Percentiles rank a stretch among this genome's conserved stretches.
phyloP scores from a whole-genome alignment of 192 early-diverging fungal genomes.

The Mortierella antarctica region DNA sequence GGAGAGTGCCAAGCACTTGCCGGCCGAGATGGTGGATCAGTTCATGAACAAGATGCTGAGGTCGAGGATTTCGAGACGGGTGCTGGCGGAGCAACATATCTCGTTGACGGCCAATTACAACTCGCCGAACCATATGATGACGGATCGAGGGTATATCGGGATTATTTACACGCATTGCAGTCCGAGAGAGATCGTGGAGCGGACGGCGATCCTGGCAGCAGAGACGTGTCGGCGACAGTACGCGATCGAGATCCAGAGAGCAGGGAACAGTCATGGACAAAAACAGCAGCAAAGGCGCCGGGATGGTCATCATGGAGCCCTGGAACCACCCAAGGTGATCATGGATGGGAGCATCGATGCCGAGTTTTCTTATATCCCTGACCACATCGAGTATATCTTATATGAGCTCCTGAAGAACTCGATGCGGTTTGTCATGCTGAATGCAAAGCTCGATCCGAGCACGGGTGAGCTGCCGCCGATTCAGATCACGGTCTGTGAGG shows the following conservation, averaged over 20 bases:
- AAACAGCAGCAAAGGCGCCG: no score
- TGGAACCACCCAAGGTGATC: conserved; percentile 76
- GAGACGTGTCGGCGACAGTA: conserved; percentile 19
- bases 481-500: conserved; percentile 83
- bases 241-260: no score
- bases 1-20: conserved; percentile 81
- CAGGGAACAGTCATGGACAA: no score
- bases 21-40: conserved; percentile 71
- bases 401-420: conserved; percentile 93
- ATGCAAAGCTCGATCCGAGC: conserved; percentile 53
- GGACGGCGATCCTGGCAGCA: conserved; percentile 44
- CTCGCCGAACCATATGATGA: conserved; percentile 55
- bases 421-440: conserved; percentile 76
- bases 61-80: conserved; percentile 88
- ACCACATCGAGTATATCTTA: conserved; percentile 94
- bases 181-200: conserved; percentile 62
- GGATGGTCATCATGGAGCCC: conserved; percentile 1
- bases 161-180: conserved; percentile 77
- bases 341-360: conserved; percentile 81
- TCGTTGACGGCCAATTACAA: conserved; percentile 75
- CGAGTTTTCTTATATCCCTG: conserved; percentile 92
- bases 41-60: conserved; percentile 94
- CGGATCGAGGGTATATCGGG: conserved; percentile 68
- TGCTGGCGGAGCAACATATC: conserved; percentile 94
- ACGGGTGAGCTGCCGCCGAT: conserved; percentile 77